These are phyloP conservation scores for Ramicandelaber brevisporus DNA, from an alignment of 192 early-diverging fungal species.

Conservation along the genomic window DNA sequence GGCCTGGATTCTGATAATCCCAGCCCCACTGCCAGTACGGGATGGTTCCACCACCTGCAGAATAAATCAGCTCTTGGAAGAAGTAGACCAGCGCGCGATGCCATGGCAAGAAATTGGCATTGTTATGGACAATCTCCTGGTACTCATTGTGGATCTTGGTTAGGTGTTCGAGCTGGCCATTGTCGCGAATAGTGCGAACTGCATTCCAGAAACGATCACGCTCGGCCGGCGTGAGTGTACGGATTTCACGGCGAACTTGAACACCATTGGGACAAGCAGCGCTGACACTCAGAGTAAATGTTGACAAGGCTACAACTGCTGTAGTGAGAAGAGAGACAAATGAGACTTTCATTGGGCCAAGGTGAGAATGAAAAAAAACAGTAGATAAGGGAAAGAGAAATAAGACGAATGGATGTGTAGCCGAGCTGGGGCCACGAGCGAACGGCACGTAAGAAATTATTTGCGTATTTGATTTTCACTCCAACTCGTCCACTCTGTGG, in stretches of 20 bases:
- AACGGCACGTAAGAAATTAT: too few relatives aligned
- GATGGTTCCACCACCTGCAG: too few relatives aligned
- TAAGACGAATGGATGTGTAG: too few relatives aligned
- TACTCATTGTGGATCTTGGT: slow-evolving; percentile 10
- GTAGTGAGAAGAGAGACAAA: too few relatives aligned
- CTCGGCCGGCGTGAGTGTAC: slow-evolving; percentile 11
- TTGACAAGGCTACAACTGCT: too few relatives aligned
- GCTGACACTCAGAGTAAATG: too few relatives aligned
- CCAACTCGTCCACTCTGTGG: too few relatives aligned
- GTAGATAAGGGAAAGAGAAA: too few relatives aligned
- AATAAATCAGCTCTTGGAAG: slow-evolving; percentile 21
- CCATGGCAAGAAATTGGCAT: slow-evolving; percentile 1
- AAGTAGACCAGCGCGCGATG: slow-evolving; percentile 9
- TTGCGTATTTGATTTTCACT: too few relatives aligned
- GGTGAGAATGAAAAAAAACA: too few relatives aligned
- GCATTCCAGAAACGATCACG: slow-evolving; percentile 6
- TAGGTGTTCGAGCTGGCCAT: slow-evolving; percentile 14
- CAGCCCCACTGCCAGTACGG: slow-evolving; percentile 18
- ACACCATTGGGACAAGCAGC: slow-evolving; percentile 4
- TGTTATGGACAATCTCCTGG: background rate
- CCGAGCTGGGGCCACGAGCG: too few relatives aligned
- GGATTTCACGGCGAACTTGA: slow-evolving; percentile 15
- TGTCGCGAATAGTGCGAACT: slow-evolving; percentile 6
- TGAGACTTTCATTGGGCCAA: too few relatives aligned
- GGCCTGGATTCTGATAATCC: slow-evolving; percentile 15